Base-by-base conservation (phyloP, 2,329 filamentous ascomycete genomes). In the Neonectria neomacrospora region DNA sequence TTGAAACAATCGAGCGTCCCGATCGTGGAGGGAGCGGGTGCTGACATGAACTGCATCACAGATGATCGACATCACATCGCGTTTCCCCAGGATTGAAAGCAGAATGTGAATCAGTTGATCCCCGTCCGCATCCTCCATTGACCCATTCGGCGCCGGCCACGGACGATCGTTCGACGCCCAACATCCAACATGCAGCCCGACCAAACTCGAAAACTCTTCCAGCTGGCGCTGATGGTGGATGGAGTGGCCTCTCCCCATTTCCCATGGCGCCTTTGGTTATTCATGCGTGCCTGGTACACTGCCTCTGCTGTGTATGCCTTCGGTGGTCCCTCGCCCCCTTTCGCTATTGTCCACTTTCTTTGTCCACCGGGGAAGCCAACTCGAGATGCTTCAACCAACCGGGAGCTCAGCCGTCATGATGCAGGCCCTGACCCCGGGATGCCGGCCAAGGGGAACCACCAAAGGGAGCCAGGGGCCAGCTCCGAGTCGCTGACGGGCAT, bases 401-500 rank as follows among this genome's bases (percentile, higher is more conserved):
- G 67, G 63, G 65, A 64, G 44, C 44, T 41, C 50, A 57, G 28
- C 66, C 65, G 63, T 54, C 63, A 37, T 60, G 54, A 62, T 71
- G 61, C 64, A 70, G 57, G 68, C 53, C 58, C n/a, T 63, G 62
- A 59, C 67, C 70, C 67, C 64, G 55, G 59, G 45, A 58, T 54
- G 53, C 53, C 57, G 57, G 51, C 48, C 52, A 53, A 53, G 50
- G 42, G 45, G n/a, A n/a, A 41, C 54, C 39, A 52, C 57, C 59
- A 52, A 48, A 44, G 30, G 28, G 32, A 28, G 28, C 52, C 57
- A 68, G 61, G 64, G 47, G 54, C 66, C 41, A 65, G 67, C 69
- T 68, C 64, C 57, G 48, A 66, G 58, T 71, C 66, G 56, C 57
- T 64, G 57, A 68, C 67, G 67, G 68, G 62, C 67, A 68, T 67